Base-by-base conservation (phyloP, 129 eudicot genomes). In the Artemisia argyi region DNA sequence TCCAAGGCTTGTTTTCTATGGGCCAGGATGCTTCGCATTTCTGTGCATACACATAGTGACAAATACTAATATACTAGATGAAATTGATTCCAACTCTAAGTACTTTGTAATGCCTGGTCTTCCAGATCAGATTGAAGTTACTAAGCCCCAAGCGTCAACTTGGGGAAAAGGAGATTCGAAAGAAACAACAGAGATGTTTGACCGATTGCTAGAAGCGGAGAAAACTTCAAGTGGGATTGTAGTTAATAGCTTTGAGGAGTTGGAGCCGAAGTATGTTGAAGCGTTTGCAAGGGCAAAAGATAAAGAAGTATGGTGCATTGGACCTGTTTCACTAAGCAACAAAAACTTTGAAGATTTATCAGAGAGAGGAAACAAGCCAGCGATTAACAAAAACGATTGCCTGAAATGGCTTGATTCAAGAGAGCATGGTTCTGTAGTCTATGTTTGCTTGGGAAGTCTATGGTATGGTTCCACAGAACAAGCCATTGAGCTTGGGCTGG, bases 311-410 rank as follows among this genome's bases (percentile, higher is more conserved):
- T 89, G 89, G 91, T 84, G 94, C 39, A 46, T 92, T 17, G 97
- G 97, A 14, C 97, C 96, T 7, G 84, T 89, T 51, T 92, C 97
- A 5, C 62, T 86, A 10, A 81, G 63, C 72, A 87, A 85, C 78
- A 81, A 47, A 32, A 76, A 76, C 12, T 11, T 15, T 11, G 54
- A 56, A 16, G 97, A 91, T 59, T 71, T 70, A 56, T 70, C 78
- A 8, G 64, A 75, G 11, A 83, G 96, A 68, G 96, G 96, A 13
- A 81, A 87, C 67, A 79, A 75, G 70, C 58, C 87, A 1, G 75
- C 87, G 32, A 70, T 84, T 3, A 70, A 73, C n/a, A 61, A 64
- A 6, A 14, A 76, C 5, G 61, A 78, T 11, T 81, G 87, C 69
- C 15, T 78, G 53, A 71, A 68, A 49, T 87, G 93, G 96, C 83